phyloP scores from a whole-genome alignment of 177 flowering plant species.

The Telopea speciosissima region DNA sequence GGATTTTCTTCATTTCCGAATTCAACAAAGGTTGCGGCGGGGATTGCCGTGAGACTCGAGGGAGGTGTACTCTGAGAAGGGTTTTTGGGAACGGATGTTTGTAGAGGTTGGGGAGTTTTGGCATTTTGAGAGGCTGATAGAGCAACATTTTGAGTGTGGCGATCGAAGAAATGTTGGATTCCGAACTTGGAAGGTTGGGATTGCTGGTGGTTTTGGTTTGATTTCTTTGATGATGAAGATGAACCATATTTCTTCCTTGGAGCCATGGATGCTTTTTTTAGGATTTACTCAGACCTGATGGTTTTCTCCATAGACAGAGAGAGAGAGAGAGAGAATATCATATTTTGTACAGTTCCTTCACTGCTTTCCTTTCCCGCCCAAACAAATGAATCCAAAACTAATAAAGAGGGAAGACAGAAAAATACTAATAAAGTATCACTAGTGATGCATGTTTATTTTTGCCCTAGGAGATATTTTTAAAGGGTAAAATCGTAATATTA shows the following conservation, averaged over 20 bases:
- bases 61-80: conserved; percentile 27
- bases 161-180: conserved; percentile 91
- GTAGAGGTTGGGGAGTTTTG: conserved; percentile 3
- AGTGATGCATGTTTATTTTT: too few species aligned
- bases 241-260: conserved; percentile 57
- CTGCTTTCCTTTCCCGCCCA: neutral
- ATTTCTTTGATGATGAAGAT: conserved; percentile 44
- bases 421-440: too few species aligned
- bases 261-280: conserved; percentile 43
- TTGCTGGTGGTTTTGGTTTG: conserved; percentile 28
- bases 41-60: conserved; percentile 13
- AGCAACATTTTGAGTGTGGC: conserved; percentile 55
- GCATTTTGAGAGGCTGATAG: conserved; percentile 23
- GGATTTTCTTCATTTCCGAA: conserved; percentile 18
- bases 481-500: too few species aligned
- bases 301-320: neutral
- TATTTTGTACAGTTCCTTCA: neutral
- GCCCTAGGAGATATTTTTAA: too few species aligned
- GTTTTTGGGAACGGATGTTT: conserved; percentile 1
- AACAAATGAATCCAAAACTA: neutral
- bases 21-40: neutral
- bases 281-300: neutral
- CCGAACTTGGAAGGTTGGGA: conserved; percentile 81
- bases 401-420: too few species aligned
- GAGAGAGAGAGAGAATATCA: neutral